Percentiles rank a stretch among this genome's conserved stretches.
Conservation (phyloP, 306 rosid species). For the Cucumis melo region DNA sequence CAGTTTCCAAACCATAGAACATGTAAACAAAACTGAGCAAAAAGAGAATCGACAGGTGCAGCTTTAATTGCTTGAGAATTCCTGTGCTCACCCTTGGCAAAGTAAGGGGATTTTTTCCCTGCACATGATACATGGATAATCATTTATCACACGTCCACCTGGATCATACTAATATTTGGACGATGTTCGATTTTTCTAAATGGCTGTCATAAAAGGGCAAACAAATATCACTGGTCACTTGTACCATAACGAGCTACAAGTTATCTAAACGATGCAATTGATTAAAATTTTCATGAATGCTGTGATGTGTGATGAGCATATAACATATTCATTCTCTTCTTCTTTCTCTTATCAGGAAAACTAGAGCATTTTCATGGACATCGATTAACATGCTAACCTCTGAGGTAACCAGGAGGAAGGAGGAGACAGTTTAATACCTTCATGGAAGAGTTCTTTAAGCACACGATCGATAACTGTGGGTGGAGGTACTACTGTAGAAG, state of each 20-base stretch:
- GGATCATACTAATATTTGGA: neutral
- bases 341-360: neutral
- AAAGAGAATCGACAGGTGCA: constrained; percentile 71
- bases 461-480: constrained; percentile 84
- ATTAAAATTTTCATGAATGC: neutral
- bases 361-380: neutral
- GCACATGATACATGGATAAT: constrained; percentile 8
- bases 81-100: constrained; percentile 39
- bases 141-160: constrained; percentile 6
- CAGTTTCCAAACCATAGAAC: constrained; percentile 92
- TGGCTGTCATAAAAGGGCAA: neutral
- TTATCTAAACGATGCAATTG: neutral
- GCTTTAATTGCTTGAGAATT: constrained; percentile 66
- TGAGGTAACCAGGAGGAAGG: neutral
- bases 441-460: constrained; percentile 83
- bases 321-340: neutral
- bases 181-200: neutral
- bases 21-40: constrained; percentile 81
- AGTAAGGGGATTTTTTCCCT: constrained; percentile 36
- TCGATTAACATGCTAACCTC: constrained; percentile 12
- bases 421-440: constrained; percentile 28
- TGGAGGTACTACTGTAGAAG: constrained; percentile 67
- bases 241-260: neutral
- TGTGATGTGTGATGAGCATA: neutral
- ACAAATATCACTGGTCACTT: neutral